Conservation (phyloP, 2,329 filamentous ascomycete genomes). For the Microsporum ferrugineum region DNA sequence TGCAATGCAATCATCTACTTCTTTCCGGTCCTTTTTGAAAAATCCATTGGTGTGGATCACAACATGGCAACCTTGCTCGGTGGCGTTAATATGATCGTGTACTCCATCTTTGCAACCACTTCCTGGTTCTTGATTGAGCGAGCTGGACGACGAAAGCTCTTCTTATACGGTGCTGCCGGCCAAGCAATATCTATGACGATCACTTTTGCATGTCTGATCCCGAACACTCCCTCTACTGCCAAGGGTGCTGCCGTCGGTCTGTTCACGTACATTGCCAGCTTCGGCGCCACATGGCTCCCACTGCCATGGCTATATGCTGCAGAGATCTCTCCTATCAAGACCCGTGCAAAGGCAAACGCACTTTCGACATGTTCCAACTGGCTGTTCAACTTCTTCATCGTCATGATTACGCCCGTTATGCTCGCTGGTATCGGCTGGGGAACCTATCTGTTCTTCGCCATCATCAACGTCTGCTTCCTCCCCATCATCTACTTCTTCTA, state of each 20-base stretch:
- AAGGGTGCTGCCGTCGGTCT: conserved; percentile 45
- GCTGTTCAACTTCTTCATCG: conserved; percentile 20
- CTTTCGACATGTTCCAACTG: conserved; percentile 20
- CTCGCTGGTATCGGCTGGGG: conserved; percentile 22
- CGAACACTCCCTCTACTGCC: conserved; percentile 16
- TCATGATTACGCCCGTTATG: conserved; percentile 18
- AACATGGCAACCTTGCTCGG: conserved; percentile 36
- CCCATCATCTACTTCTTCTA: conserved; percentile 37
- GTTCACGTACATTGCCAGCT: conserved; percentile 59
- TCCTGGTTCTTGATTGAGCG: conserved; percentile 34
- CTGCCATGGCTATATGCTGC: conserved; percentile 20
- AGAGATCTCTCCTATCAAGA: conserved; percentile 15
- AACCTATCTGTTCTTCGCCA: conserved; percentile 32
- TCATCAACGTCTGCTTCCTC: conserved; percentile 30
- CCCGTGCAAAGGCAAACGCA: conserved; percentile 14
- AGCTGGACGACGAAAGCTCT: conserved; percentile 37
- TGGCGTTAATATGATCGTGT: conserved; percentile 33
- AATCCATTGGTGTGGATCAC: conserved; percentile 30
- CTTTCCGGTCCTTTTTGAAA: conserved; percentile 30
- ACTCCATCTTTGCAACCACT: conserved; percentile 18
- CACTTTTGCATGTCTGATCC: conserved; percentile 31
- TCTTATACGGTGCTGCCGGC: conserved; percentile 29
- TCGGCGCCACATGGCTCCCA: conserved; percentile 54
- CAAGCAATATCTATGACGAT: conserved; percentile 32
- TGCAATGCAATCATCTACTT: conserved; percentile 37